Evolutionary conservation across 176 grass and related monocot genomes (phyloP).

Genomic region (Triticum dicoccoides): DNA sequence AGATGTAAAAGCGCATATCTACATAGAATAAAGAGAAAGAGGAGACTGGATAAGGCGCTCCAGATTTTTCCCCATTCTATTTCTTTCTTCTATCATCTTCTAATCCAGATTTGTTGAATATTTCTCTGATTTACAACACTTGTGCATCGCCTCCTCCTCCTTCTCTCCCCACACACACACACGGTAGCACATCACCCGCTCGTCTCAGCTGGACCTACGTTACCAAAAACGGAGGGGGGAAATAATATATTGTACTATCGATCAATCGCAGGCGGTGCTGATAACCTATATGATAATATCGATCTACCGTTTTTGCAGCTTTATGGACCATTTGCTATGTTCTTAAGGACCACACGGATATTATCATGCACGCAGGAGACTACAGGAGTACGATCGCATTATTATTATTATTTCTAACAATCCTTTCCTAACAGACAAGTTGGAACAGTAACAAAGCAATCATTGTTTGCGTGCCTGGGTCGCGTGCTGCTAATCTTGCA

Average conservation of each 20-base stretch:
- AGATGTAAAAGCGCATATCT: too few species aligned
- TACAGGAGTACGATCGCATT: neutral
- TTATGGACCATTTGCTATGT: constrained; percentile 25
- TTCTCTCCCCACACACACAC: neutral
- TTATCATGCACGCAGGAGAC: neutral
- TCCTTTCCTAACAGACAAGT: constrained; percentile 1
- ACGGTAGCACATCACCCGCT: neutral
- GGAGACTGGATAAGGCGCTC: too few species aligned
- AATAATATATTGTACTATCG: neutral
- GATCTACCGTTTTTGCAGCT: constrained; percentile 16
- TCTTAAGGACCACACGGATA: constrained; percentile 20
- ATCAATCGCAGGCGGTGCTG: neutral
- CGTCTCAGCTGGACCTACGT: neutral
- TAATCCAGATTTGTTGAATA: too few species aligned
- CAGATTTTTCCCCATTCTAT: too few species aligned
- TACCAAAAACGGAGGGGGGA: neutral
- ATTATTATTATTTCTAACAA: neutral
- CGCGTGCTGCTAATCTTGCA: neutral
- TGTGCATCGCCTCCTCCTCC: neutral
- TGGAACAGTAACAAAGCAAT: neutral
- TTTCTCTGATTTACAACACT: neutral
- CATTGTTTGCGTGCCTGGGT: neutral
- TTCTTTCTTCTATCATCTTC: too few species aligned
- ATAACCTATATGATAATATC: constrained; percentile 19
- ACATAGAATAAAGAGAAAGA: too few species aligned